Evolutionary conservation across 2,329 filamentous ascomycete genomes (phyloP).

Genomic region (Fusarium miscanthi): DNA sequence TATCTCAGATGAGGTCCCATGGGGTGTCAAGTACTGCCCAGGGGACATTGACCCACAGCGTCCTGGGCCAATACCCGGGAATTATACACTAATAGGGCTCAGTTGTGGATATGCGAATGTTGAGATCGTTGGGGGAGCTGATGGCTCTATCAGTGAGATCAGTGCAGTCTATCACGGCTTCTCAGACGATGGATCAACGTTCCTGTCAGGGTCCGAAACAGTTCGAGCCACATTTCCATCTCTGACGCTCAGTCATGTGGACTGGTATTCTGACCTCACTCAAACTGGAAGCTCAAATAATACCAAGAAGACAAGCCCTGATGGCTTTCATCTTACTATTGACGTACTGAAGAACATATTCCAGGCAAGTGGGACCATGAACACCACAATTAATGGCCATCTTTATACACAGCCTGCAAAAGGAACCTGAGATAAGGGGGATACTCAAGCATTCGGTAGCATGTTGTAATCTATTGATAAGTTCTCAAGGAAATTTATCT

Average conservation of each 20-base stretch:
- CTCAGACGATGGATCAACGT: slow-evolving; percentile 6
- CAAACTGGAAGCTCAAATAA: slow-evolving; percentile 46
- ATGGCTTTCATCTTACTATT: slow-evolving; percentile 7
- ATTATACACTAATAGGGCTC: slow-evolving; percentile 3
- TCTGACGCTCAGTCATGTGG: slow-evolving; percentile 28
- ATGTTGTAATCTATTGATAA: neutral
- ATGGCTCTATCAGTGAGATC: neutral
- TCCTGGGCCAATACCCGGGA: neutral
- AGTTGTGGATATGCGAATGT: slow-evolving; percentile 1
- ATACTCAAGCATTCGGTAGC: neutral
- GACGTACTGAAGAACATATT: slow-evolving; percentile 22
- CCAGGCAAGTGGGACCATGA: slow-evolving; percentile 20
- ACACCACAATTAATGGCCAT: slow-evolving; percentile 3
- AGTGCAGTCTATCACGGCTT: slow-evolving; percentile 1
- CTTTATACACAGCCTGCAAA: neutral
- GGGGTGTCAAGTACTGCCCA: slow-evolving; percentile 6
- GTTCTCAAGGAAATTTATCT: neutral
- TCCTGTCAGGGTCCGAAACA: slow-evolving; percentile 13
- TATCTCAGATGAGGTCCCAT: slow-evolving; percentile 2
- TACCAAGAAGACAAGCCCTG: slow-evolving; percentile 52
- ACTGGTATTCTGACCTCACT: slow-evolving; percentile 54
- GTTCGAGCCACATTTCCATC: neutral
- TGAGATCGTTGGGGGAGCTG: neutral
- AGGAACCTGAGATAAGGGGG: neutral
- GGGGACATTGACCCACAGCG: neutral